Percentiles rank a stretch among this genome's conserved stretches.
Evolutionary conservation across 257 asterid species (phyloP).

Genomic region (Cynanchum wilfordii): DNA sequence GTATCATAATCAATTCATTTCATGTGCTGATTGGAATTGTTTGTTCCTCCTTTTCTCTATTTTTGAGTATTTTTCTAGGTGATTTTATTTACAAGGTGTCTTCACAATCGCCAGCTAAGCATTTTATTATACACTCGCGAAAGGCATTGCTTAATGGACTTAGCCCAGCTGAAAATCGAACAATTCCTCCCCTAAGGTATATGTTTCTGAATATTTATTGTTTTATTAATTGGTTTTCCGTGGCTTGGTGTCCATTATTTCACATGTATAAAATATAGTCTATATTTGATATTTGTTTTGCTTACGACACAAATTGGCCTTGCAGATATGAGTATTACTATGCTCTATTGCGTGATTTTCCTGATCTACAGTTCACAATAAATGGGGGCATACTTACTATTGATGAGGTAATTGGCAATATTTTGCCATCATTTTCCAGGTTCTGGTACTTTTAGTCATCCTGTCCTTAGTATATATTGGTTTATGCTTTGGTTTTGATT

Average conservation of each 20-base stretch:
- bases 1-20: not conserved
- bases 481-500: not conserved
- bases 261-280: not conserved
- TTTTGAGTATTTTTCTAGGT: slow-evolving; percentile 46
- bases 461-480: not conserved
- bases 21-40: not conserved
- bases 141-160: slow-evolving; percentile 95
- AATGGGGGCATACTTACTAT: slow-evolving; percentile 91
- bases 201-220: slow-evolving; percentile 5
- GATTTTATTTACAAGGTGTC: slow-evolving; percentile 91
- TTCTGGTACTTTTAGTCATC: not conserved
- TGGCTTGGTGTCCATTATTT: slow-evolving; percentile 11
- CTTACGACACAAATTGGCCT: not conserved
- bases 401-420: slow-evolving; percentile 54
- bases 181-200: slow-evolving; percentile 90
- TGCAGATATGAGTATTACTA: slow-evolving; percentile 90
- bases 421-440: slow-evolving; percentile 2
- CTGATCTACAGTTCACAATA: slow-evolving; percentile 79
- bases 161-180: slow-evolving; percentile 84
- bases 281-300: not conserved
- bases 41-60: slow-evolving; percentile 12
- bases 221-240: slow-evolving; percentile 8
- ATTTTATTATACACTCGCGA: slow-evolving; percentile 87
- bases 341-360: slow-evolving; percentile 96
- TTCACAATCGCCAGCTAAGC: slow-evolving; percentile 85